A percentile compares a stretch with the other conserved stretches of the same genome.
Conservation (phyloP, 495 filamentous ascomycete genomes). For the Lentithecium fluviatile region DNA sequence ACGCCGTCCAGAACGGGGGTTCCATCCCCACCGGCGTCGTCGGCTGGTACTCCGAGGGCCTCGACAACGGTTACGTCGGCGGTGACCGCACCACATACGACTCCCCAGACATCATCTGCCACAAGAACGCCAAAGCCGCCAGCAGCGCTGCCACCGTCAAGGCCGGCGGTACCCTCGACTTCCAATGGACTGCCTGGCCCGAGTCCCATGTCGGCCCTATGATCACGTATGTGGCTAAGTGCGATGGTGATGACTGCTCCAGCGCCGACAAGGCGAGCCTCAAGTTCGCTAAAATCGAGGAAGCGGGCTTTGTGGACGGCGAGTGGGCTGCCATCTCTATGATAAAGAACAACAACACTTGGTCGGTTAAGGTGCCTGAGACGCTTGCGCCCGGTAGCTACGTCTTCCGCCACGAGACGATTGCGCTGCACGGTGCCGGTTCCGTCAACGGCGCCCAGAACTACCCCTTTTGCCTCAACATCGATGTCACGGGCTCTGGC, state of each 20-base stretch:
- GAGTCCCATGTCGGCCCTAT: constrained; percentile 31
- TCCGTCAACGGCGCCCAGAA: constrained; percentile 27
- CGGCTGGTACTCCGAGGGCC: constrained; percentile 30
- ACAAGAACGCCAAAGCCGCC: constrained; percentile 20
- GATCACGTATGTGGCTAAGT: constrained; percentile 32
- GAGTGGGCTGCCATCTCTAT: constrained; percentile 30
- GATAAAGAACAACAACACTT: constrained; percentile 31
- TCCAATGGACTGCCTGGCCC: constrained; percentile 34
- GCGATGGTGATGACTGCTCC: constrained; percentile 12
- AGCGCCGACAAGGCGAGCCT: constrained; percentile 20
- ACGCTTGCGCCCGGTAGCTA: constrained; percentile 27
- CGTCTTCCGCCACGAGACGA: constrained; percentile 35
- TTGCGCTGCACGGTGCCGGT: constrained; percentile 25
- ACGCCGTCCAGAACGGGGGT: constrained; percentile 14
- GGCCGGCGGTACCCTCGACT: constrained; percentile 23
- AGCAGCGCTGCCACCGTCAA: constrained; percentile 1
- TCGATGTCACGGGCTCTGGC: constrained; percentile 23
- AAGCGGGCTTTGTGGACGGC: constrained; percentile 8
- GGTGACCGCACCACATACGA: constrained; percentile 2
- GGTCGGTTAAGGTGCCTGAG: constrained; percentile 26
- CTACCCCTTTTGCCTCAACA: constrained; percentile 34
- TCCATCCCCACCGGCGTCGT: not conserved
- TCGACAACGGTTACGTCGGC: constrained; percentile 30
- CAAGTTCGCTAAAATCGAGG: constrained; percentile 34
- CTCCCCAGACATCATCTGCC: constrained; percentile 30